A percentile compares a stretch with the other conserved stretches of the same genome.
phyloP scores from a whole-genome alignment of 169 alveolate species.

The Cardiosporidium cionae region DNA sequence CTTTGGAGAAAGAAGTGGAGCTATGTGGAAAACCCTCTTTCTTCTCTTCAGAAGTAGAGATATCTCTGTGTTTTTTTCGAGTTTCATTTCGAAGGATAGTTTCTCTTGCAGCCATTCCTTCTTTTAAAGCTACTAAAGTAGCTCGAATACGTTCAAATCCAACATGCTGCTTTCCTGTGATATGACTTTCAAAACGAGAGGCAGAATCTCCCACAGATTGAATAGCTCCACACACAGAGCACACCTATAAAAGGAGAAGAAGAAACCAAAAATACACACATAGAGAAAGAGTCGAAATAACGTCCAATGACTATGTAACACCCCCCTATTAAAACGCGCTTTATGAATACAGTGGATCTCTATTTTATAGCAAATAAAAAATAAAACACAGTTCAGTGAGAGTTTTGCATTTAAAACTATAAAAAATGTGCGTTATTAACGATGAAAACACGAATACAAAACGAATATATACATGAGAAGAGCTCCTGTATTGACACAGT shows the following conservation, averaged over 20 bases:
- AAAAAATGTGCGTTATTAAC: no score
- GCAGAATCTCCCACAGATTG: slow-evolving; percentile 47
- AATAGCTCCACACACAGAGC: slow-evolving; percentile 57
- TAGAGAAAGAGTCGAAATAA: background rate
- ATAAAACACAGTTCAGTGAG: no score
- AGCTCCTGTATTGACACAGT: no score
- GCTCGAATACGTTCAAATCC: slow-evolving; percentile 31
- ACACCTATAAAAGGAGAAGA: slow-evolving; percentile 29
- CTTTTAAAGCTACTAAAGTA: slow-evolving; percentile 6
- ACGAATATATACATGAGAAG: no score
- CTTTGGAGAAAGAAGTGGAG: no score
- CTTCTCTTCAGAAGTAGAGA: background rate
- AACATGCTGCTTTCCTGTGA: slow-evolving; percentile 52
- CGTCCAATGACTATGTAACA: no score
- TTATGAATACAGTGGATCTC: no score
- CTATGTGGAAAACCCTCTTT: no score
- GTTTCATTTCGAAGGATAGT: background rate
- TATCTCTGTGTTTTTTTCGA: background rate
- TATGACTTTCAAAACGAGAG: slow-evolving; percentile 47
- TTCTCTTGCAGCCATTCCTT: slow-evolving; percentile 10
- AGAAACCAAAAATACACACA: background rate
- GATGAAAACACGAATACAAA: no score
- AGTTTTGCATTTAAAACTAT: no score
- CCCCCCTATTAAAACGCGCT: no score
- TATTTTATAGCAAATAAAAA: no score